phyloP scores from a whole-genome alignment of 805 yeast species.

The Lipomyces starkeyi region DNA sequence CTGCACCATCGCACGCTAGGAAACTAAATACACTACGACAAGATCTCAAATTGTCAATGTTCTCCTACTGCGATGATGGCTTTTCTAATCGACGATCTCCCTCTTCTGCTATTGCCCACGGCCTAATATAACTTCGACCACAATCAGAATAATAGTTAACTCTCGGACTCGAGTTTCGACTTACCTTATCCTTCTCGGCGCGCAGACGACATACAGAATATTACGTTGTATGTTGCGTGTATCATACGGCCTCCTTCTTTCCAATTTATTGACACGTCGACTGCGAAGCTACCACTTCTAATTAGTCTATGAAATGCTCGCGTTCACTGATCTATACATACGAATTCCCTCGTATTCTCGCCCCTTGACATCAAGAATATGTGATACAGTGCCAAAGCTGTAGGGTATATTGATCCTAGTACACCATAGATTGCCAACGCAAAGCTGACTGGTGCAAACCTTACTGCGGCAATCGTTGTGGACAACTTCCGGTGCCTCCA shows the following conservation, averaged over 20 bases:
- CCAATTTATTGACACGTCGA: not conserved
- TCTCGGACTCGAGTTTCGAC: not conserved
- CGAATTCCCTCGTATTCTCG: constrained; percentile 10
- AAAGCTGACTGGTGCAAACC: constrained; percentile 7
- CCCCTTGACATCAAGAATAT: constrained; percentile 10
- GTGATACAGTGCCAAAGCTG: constrained; percentile 8
- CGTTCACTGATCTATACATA: not conserved
- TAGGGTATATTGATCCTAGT: constrained; percentile 4
- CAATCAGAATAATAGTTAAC: not conserved
- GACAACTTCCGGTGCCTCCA: constrained; percentile 1
- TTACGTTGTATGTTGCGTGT: constrained; percentile 7
- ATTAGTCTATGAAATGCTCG: not conserved
- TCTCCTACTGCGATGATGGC: not conserved
- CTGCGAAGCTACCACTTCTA: not conserved
- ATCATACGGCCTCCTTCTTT: constrained; percentile 12
- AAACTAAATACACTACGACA: not conserved
- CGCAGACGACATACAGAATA: not conserved
- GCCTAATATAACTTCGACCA: not conserved
- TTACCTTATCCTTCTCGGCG: constrained; percentile 6
- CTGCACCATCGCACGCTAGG: not conserved
- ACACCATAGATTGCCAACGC: constrained; percentile 7
- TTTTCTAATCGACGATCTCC: not conserved
- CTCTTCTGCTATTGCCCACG: not conserved
- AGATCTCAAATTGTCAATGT: not conserved
- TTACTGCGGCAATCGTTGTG: constrained; percentile 4